Evolutionary conservation across 805 yeast genomes (phyloP).

Genomic region (Jamesozyma gamospora): DNA sequence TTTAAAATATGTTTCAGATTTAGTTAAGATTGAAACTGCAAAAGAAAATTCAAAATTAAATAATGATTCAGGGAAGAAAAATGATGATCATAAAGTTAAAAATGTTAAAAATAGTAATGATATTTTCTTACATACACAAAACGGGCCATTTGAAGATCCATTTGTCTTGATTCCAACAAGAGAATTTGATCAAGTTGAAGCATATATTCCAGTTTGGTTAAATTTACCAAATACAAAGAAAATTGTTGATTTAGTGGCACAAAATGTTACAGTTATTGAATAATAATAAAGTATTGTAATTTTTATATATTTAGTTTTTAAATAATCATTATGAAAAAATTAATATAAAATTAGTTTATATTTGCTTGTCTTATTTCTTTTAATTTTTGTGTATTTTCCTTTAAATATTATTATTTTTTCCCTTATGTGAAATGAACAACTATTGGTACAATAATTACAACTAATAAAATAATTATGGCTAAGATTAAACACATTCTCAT

Average conservation of each 20-base stretch:
- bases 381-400: too few species aligned
- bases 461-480: slow-evolving; percentile 67
- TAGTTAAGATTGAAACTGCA: slow-evolving; percentile 47
- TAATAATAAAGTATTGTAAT: too few species aligned
- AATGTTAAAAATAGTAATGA: slow-evolving; percentile 39
- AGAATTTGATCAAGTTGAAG: slow-evolving; percentile 73
- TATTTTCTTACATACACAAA: slow-evolving; percentile 58
- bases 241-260: slow-evolving; percentile 79
- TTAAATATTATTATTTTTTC: not conserved
- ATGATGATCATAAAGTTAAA: not conserved
- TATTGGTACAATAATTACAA: slow-evolving; percentile 85
- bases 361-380: too few species aligned
- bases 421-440: slow-evolving; percentile 67
- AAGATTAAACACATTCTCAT: slow-evolving; percentile 85
- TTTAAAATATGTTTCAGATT: slow-evolving; percentile 69
- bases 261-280: slow-evolving; percentile 51
- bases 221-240: slow-evolving; percentile 81
- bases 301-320: too few species aligned
- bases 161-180: slow-evolving; percentile 64
- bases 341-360: too few species aligned
- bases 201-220: slow-evolving; percentile 92
- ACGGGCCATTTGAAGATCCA: slow-evolving; percentile 76
- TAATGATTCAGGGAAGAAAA: not conserved
- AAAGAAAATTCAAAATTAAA: not conserved
- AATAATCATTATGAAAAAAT: too few species aligned